phyloP scores from a whole-genome alignment of 257 asterid genomes.

The Echites panduratus region DNA sequence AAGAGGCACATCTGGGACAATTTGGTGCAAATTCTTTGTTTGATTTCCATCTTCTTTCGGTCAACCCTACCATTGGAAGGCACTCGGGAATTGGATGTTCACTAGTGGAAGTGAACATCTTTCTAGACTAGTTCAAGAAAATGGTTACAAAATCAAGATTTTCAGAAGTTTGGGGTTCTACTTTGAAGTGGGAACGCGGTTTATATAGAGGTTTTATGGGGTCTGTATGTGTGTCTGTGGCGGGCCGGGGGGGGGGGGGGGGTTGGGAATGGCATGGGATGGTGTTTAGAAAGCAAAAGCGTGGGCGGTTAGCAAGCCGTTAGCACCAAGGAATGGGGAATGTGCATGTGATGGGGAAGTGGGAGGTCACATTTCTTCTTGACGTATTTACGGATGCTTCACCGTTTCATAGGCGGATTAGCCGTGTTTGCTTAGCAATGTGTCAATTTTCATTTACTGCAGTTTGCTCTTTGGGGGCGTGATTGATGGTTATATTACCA shows the following conservation, averaged over 20 bases:
- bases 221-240: no score
- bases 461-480: background rate
- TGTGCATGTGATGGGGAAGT: slow-evolving; percentile 14
- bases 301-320: slow-evolving; percentile 26
- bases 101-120: slow-evolving; percentile 36
- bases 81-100: slow-evolving; percentile 33
- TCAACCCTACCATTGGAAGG: slow-evolving; percentile 32
- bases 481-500: slow-evolving; percentile 3
- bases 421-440: no score
- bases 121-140: slow-evolving; percentile 1
- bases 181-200: background rate
- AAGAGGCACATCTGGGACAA: slow-evolving; percentile 81
- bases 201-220: slow-evolving; percentile 1
- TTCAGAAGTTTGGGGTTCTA: slow-evolving; percentile 14
- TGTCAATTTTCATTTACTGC: background rate
- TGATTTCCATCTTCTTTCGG: slow-evolving; percentile 44
- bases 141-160: slow-evolving; percentile 1
- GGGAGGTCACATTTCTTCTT: background rate
- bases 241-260: no score
- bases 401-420: slow-evolving; percentile 22
- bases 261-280: no score
- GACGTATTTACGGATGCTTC: background rate
- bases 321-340: slow-evolving; percentile 17
- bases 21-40: slow-evolving; percentile 52
- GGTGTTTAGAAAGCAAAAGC: no score